Base-by-base conservation (phyloP, 768 basidiomycete genomes). In the Pisolithus albus region DNA sequence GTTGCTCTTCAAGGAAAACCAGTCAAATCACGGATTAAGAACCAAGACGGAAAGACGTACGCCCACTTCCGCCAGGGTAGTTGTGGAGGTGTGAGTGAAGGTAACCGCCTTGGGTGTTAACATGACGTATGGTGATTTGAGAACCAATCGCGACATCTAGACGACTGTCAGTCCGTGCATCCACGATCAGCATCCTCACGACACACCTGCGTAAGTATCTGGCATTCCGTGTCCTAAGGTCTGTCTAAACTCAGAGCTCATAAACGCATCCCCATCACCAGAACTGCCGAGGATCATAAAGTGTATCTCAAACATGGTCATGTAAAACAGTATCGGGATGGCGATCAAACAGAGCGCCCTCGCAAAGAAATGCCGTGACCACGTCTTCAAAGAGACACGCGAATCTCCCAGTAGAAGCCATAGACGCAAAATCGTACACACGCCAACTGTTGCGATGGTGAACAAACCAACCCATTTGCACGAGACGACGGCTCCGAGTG, bases 401-500 rank as follows among this genome's bases (percentile, higher is more conserved):
- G 88, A 63, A 64, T 98, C 93, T 5, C 94, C 96, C 5, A 99
- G 80, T 6, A 95, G 79, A 36, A 74, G 63, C 95, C 96, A 98
- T 4, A 99, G 75, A 61, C 93, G 95, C 46, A 78, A 72, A 32
- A 98, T 61, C 2, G 93, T 96, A 61, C 83, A 84, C 32, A 87
- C 62, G 13, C 95, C 96, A 47, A 99, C 72, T 7, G 94, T 96
- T 8, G 96, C 93, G 59, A 98, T 92, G 13, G 94, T 98, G 72
- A 99, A 97, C 19, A 99, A 74, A 9, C 96, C 96, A 39, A 98
- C 95, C 96, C 95, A 98, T 68, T 98, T 99, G 75, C 91, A 92
- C 61, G 86, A 88, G 30, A 87, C 80, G 46, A 95, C 92, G 5
- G 94, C 93, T 36, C 96, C 96, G 23, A 99, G 83, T 0, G 86